Base-by-base conservation (phyloP, 352 stramenopile species). In the Paralagenidium karlingii region DNA sequence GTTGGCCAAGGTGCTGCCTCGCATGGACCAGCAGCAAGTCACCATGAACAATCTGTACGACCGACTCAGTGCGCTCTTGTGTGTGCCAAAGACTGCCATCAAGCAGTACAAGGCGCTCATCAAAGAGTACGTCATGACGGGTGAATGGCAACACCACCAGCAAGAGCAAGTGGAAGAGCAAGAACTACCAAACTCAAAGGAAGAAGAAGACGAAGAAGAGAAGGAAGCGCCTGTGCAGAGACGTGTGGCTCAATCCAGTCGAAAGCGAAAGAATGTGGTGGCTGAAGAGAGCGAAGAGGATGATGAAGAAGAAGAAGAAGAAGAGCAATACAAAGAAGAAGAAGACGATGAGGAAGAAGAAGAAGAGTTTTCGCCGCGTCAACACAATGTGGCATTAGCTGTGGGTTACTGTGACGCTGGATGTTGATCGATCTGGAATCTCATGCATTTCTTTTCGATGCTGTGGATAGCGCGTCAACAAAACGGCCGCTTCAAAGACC, bases 1-100 rank as follows among this genome's bases (percentile, higher is more conserved):
- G 43, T 51, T 90, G 42, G 39, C 47, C 24, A 38, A 66, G 38
- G 52, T 84, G 11, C 58, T 88, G 1, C 74, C 77, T 22, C 46
- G 42, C 8, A 63, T 90, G 56, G 58, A 86, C 36, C 53, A 56
- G 12, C 29, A 52, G 20, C 59, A 52, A n/a, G 64, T 65, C 31
- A 83, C 60, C n/a, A 32, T 86, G 9, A 52, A 58, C 10, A 43
- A 53, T 18, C 47, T 90, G 24, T 56, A 69, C 45, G 41, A 68
- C 34, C 62, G 63, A 28, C 43, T 90, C 21, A 67, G 68, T 12
- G 26, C 34, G 18, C 62, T 57, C 28, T 63, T 89, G 10, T 47
- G 47, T 8, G 69, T 84, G 24, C 45, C 60, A n/a, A 51, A 50
- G 27, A 11, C 16, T 7, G 62, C 69, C 8, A 38, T 84, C 4